phyloP scores from a whole-genome alignment of 768 basidiomycete genomes.

The Kondoa subrosea region DNA sequence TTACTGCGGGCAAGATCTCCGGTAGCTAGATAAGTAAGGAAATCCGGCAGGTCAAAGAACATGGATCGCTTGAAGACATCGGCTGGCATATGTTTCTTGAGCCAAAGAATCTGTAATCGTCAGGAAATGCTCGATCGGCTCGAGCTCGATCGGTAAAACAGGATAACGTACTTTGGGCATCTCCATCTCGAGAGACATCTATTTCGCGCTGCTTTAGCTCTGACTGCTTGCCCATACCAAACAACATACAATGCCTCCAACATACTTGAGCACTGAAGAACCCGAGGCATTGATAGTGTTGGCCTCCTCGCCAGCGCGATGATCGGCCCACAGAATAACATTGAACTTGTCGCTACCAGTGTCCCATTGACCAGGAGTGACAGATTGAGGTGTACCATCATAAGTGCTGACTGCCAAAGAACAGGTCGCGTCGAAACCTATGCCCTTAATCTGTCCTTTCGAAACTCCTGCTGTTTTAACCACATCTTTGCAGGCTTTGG shows the following conservation, averaged over 20 bases:
- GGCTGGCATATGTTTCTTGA: constrained; percentile 68
- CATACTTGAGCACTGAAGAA: constrained; percentile 75
- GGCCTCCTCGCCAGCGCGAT: constrained; percentile 82
- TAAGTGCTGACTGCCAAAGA: constrained; percentile 72
- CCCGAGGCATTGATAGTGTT: constrained; percentile 70
- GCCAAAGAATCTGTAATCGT: constrained; percentile 57
- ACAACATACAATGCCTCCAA: constrained; percentile 85
- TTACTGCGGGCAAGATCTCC: constrained; percentile 55
- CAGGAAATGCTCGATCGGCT: not conserved
- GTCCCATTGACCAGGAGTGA: constrained; percentile 46
- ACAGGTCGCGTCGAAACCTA: constrained; percentile 94
- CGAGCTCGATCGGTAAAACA: not conserved
- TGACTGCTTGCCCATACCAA: constrained; percentile 4
- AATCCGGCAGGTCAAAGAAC: constrained; percentile 34
- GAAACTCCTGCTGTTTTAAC: constrained; percentile 44
- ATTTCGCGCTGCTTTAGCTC: too few relatives aligned
- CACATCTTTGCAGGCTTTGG: constrained; percentile 37
- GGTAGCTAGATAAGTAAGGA: constrained; percentile 76
- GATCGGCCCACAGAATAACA: constrained; percentile 90
- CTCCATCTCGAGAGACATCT: constrained; percentile 79
- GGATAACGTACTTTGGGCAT: constrained; percentile 52
- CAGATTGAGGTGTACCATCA: constrained; percentile 52
- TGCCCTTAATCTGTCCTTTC: constrained; percentile 45
- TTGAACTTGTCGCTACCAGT: constrained; percentile 51
- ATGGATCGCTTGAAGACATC: constrained; percentile 41